These are phyloP conservation scores for Parathielavia appendiculata DNA, from an alignment of 495 filamentous ascomycete genomes.

Conservation along the genomic window DNA sequence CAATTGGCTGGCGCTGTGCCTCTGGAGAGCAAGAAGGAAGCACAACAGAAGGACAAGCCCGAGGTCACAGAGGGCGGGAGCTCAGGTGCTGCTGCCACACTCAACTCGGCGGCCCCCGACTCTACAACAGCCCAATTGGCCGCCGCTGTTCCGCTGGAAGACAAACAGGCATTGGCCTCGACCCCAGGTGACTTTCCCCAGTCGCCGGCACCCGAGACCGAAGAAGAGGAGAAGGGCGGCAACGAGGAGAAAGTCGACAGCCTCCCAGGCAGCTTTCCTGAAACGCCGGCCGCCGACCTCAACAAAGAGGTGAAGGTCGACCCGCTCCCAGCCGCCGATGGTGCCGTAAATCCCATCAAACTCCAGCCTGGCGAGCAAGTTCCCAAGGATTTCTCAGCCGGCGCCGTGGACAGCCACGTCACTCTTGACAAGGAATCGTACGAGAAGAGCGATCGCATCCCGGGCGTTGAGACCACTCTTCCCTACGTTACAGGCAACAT, in stretches of 20 bases:
- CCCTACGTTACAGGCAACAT: conserved; percentile 58
- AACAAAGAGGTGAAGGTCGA: conserved; percentile 59
- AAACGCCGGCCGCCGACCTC: conserved; percentile 56
- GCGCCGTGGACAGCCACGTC: conserved; percentile 55
- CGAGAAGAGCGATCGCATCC: conserved; percentile 61
- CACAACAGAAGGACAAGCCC: not conserved
- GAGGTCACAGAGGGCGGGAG: conserved; percentile 14
- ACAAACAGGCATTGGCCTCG: not conserved
- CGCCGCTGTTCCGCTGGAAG: conserved; percentile 29
- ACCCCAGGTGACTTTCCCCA: conserved; percentile 54
- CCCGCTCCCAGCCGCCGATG: conserved; percentile 71
- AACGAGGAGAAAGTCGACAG: not conserved
- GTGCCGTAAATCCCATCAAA: conserved; percentile 72
- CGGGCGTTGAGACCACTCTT: conserved; percentile 51
- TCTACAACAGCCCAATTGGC: conserved; percentile 37
- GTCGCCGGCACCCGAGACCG: conserved; percentile 54
- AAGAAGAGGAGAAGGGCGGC: conserved; percentile 58
- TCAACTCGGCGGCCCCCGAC: conserved; percentile 30
- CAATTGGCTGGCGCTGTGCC: conserved; percentile 63
- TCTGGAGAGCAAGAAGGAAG: conserved; percentile 42
- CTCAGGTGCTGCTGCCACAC: not conserved
- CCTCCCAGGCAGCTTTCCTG: conserved; percentile 51
- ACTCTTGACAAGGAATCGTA: conserved; percentile 80
- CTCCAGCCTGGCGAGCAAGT: conserved; percentile 76
- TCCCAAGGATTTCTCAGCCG: conserved; percentile 52